phyloP scores from a whole-genome alignment of 208 protist species.

The Phytomonas serpens region DNA sequence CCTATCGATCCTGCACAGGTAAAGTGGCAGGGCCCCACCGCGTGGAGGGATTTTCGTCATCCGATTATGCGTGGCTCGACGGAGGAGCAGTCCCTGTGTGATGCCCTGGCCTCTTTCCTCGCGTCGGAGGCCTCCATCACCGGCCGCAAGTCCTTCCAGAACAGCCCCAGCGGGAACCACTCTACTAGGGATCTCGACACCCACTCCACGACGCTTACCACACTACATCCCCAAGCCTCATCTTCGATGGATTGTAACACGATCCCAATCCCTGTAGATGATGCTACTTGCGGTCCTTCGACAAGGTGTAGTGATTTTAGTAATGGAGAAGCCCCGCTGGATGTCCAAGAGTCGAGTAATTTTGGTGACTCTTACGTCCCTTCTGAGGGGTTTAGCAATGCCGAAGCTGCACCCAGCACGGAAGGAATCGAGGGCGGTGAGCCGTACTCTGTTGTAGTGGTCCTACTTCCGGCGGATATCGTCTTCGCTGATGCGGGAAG shows the following conservation, averaged over 20 bases:
- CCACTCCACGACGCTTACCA: background rate
- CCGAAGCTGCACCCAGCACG: background rate
- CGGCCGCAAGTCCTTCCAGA: background rate
- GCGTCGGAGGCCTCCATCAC: conserved; percentile 15
- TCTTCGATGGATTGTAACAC: background rate
- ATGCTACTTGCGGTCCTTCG: background rate
- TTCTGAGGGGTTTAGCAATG: background rate
- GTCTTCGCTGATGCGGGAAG: background rate
- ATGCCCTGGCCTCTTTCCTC: conserved; percentile 28
- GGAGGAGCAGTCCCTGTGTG: conserved; percentile 17
- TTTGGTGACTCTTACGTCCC: background rate
- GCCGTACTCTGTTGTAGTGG: background rate
- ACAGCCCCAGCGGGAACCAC: background rate
- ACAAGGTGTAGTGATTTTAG: background rate
- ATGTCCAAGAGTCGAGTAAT: background rate
- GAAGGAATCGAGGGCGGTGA: background rate
- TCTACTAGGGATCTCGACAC: background rate
- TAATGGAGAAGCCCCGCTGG: background rate
- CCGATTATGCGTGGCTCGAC: background rate
- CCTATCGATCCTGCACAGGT: background rate
- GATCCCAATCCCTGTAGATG: background rate
- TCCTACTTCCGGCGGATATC: conserved; percentile 1
- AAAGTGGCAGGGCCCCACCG: background rate
- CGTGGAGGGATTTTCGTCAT: background rate
- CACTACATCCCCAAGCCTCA: background rate